Percentiles rank a stretch among this genome's conserved stretches.
Conservation (phyloP, 805 yeast genomes). For the Metschnikowia borealis region DNA sequence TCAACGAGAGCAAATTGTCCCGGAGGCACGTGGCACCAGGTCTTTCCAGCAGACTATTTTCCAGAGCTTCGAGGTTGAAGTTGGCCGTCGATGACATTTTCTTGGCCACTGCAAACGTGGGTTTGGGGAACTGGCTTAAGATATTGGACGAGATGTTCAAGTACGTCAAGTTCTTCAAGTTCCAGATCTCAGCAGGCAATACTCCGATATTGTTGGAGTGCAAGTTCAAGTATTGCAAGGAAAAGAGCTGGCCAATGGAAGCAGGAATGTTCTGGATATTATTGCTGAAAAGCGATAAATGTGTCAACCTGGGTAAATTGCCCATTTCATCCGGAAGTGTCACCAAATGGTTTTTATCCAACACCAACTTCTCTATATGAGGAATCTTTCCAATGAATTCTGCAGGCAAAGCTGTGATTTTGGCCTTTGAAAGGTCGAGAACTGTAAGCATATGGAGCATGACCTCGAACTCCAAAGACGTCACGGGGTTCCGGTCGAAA, state of each 20-base stretch:
- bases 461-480: slow-evolving; percentile 54
- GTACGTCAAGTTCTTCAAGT: slow-evolving; percentile 48
- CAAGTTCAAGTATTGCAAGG: slow-evolving; percentile 65
- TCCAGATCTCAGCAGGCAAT: slow-evolving; percentile 67
- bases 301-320: slow-evolving; percentile 52
- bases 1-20: slow-evolving; percentile 51
- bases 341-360: slow-evolving; percentile 81
- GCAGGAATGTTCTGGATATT: slow-evolving; percentile 69
- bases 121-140: slow-evolving; percentile 56
- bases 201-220: slow-evolving; percentile 79
- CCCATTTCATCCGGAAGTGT: slow-evolving; percentile 69
- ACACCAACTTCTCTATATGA: slow-evolving; percentile 63
- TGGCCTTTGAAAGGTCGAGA: slow-evolving; percentile 77
- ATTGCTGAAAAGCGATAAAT: slow-evolving; percentile 69
- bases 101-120: slow-evolving; percentile 34
- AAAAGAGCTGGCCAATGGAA: slow-evolving; percentile 55
- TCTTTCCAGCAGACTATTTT: background rate
- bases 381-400: slow-evolving; percentile 59
- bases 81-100: slow-evolving; percentile 27
- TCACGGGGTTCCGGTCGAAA: slow-evolving; percentile 80
- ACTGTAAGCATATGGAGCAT: slow-evolving; percentile 59
- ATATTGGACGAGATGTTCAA: slow-evolving; percentile 75
- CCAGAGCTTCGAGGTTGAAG: background rate
- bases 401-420: slow-evolving; percentile 67
- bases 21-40: slow-evolving; percentile 30